Evolutionary conservation across 768 basidiomycete genomes (phyloP).

Genomic region (Lactarius sanguifluus): DNA sequence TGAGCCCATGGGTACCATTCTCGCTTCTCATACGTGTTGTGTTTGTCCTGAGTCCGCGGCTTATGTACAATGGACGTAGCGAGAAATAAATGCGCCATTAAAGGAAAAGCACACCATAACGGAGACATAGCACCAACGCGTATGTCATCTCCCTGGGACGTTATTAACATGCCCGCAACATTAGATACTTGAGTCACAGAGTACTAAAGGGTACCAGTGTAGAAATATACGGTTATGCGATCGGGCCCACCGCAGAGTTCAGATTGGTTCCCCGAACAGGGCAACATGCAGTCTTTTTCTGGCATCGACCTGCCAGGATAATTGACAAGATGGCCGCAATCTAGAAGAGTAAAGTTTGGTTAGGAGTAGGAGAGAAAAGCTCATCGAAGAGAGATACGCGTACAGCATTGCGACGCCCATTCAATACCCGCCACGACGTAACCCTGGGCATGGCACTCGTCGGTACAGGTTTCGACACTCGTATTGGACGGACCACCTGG

Average conservation of each 20-base stretch:
- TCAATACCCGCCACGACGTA: not conserved
- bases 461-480: not conserved
- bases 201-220: not conserved
- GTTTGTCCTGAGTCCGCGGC: too few relatives aligned
- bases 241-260: not conserved
- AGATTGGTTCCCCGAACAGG: not conserved
- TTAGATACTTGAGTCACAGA: not conserved
- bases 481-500: not conserved
- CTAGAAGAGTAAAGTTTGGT: not conserved
- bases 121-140: too few relatives aligned
- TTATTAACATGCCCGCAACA: not conserved
- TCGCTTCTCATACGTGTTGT: too few relatives aligned
- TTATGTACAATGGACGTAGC: too few relatives aligned
- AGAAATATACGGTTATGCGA: not conserved
- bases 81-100: too few relatives aligned
- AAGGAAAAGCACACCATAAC: too few relatives aligned
- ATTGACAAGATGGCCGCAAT: not conserved
- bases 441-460: not conserved
- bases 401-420: not conserved
- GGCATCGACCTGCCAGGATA: not conserved
- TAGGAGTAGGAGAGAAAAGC: not conserved
- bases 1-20: too few relatives aligned
- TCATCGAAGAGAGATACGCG: not conserved
- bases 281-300: not conserved
- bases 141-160: too few relatives aligned